Evolutionary conservation across 2,329 filamentous ascomycete species (phyloP).

Genomic region (Xylaria sp.): DNA sequence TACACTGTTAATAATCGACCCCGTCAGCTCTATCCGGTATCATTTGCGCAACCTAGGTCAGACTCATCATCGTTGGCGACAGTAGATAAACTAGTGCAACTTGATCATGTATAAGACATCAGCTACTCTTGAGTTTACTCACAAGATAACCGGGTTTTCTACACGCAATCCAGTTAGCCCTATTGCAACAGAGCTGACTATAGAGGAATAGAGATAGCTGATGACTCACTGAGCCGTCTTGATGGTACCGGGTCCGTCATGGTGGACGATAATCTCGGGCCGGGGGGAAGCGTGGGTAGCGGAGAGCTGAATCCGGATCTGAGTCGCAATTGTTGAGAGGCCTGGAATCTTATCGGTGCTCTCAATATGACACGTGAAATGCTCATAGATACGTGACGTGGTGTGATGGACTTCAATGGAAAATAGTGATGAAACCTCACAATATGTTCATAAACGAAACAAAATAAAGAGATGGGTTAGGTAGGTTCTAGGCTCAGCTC

Average conservation of each 20-base stretch:
- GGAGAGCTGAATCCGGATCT: not conserved
- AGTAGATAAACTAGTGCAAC: not conserved
- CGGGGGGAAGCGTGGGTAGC: slow-evolving; percentile 13
- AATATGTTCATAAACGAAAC: not conserved
- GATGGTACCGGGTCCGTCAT: slow-evolving; percentile 41
- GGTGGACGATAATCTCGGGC: slow-evolving; percentile 36
- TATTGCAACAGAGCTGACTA: not conserved
- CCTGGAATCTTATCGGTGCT: slow-evolving; percentile 6
- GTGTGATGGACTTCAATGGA: not conserved
- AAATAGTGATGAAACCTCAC: not conserved
- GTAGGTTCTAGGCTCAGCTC: not conserved
- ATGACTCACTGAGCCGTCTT: slow-evolving; percentile 44
- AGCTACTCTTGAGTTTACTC: slow-evolving; percentile 43
- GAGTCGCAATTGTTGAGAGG: slow-evolving; percentile 5
- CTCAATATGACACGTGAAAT: slow-evolving; percentile 16
- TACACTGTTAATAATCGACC: slow-evolving; percentile 67
- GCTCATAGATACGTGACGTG: slow-evolving; percentile 21
- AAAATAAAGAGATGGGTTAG: not conserved
- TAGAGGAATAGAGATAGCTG: not conserved
- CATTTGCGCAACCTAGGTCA: not conserved
- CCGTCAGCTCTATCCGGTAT: slow-evolving; percentile 31
- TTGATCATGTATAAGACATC: not conserved
- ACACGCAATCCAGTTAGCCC: slow-evolving; percentile 28
- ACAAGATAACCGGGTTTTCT: slow-evolving; percentile 66
- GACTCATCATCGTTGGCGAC: not conserved